These are phyloP conservation scores for Phytophthora litchii DNA, from an alignment of 352 stramenopile species.

Conservation along the genomic window DNA sequence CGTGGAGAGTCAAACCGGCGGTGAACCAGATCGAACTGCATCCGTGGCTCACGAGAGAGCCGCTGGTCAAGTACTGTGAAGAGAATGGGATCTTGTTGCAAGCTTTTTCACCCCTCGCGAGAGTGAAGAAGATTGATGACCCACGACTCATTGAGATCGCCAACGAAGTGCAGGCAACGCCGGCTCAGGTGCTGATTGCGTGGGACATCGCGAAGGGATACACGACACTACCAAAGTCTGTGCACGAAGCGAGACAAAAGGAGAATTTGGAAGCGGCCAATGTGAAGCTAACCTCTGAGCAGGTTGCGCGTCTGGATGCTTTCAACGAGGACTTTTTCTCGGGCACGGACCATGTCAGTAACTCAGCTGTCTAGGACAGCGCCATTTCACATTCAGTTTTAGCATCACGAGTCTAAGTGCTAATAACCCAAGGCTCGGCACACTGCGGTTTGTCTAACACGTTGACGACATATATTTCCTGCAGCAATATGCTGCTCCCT, in stretches of 20 bases:
- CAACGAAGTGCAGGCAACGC: conserved; percentile 33
- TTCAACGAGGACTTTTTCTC: conserved; percentile 47
- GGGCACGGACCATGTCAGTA: conserved; percentile 41
- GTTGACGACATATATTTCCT: conserved; percentile 35
- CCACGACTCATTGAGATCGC: conserved; percentile 43
- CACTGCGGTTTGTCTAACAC: conserved; percentile 31
- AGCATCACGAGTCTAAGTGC: conserved; percentile 8
- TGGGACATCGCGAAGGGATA: conserved; percentile 52
- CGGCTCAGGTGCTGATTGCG: conserved; percentile 52
- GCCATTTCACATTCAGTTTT: conserved; percentile 20
- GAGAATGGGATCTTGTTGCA: conserved; percentile 46
- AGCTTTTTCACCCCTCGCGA: conserved; percentile 55
- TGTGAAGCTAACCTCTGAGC: conserved; percentile 39
- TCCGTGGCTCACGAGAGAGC: conserved; percentile 58
- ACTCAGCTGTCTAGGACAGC: conserved; percentile 38
- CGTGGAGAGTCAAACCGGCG: conserved; percentile 50
- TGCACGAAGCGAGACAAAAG: conserved; percentile 46
- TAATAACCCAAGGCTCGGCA: conserved; percentile 6
- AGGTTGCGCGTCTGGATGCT: conserved; percentile 42
- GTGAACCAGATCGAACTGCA: conserved; percentile 85
- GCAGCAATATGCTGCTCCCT: conserved; percentile 14
- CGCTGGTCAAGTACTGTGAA: conserved; percentile 63
- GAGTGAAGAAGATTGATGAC: conserved; percentile 50
- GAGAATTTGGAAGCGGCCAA: conserved; percentile 50
- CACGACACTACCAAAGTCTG: conserved; percentile 57